A percentile compares a stretch with the other conserved stretches of the same genome.
These are phyloP conservation scores for Flaveria bidentis DNA, from an alignment of 129 eudicot genomes.

Conservation along the genomic window DNA sequence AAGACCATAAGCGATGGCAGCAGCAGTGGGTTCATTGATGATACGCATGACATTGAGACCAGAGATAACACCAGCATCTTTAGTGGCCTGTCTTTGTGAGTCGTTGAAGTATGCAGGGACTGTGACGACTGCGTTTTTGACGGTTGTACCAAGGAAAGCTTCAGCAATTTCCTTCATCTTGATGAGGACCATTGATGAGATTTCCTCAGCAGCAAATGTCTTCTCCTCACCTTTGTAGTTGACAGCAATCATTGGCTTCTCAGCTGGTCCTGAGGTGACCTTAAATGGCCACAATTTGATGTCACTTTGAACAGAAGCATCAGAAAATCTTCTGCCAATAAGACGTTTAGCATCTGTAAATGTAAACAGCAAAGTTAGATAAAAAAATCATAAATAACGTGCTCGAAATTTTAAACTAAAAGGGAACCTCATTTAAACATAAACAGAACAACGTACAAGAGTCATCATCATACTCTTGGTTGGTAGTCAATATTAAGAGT, in stretches of 20 bases:
- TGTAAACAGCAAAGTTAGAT: background rate
- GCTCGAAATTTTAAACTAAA: too few species aligned
- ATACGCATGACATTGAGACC: conserved; percentile 64
- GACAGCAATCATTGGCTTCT: conserved; percentile 59
- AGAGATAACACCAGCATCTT: conserved; percentile 57
- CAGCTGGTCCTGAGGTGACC: conserved; percentile 47
- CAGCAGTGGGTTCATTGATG: conserved; percentile 62
- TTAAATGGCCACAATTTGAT: conserved; percentile 58
- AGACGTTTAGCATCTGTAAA: conserved; percentile 57
- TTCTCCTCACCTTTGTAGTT: conserved; percentile 55
- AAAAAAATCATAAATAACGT: too few species aligned
- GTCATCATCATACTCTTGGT: background rate
- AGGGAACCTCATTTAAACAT: too few species aligned
- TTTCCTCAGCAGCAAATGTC: conserved; percentile 52
- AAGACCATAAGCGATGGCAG: conserved; percentile 63
- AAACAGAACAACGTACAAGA: too few species aligned
- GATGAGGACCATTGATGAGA: conserved; percentile 55
- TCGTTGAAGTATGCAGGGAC: conserved; percentile 63
- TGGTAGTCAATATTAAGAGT: background rate
- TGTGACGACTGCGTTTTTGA: conserved; percentile 56
- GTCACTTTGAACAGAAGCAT: conserved; percentile 52
- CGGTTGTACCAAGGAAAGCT: conserved; percentile 47
- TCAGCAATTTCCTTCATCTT: conserved; percentile 61
- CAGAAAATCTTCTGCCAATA: conserved; percentile 53
- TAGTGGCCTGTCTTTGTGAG: conserved; percentile 59